Evolutionary conservation across 257 asterid species (phyloP), one percentile per base, ranked within the genome.

Genomic region (Penstemon newberryi): DNA sequence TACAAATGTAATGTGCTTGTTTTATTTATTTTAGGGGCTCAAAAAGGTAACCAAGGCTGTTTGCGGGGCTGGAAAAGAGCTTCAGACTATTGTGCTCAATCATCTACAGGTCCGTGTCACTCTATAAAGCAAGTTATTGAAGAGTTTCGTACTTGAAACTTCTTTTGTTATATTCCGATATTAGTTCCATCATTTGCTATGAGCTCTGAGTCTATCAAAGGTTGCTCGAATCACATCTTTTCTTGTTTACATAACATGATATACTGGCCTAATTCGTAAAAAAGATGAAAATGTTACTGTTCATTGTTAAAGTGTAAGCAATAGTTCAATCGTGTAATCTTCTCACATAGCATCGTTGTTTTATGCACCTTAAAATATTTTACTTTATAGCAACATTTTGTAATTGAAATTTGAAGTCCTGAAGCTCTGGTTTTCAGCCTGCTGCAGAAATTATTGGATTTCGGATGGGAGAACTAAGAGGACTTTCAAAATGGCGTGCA

Each of bases 401-500:
- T 67, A 42, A 7, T 58, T 57, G 61, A 75, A 62, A 66, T 67
- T 43, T 69, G 66, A 67, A 70, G 25, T 57, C 65, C 83, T 73
- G 53, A 78, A 73, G 62, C 77, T 74, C 56, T 77, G 67, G 54
- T 81, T 81, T 73, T 79, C 94, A 93, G 99, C 99, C 99, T 77
- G 97, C 99, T 78, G 96, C 95, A 72, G 99, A 94, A 85, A 94
- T 90, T 61, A 83, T 94, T 74, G 96, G 83, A 54, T 94, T 94
- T 69, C 84, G 96, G 78, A 72, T 94, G 82, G 99, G 99, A 82
- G 99, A 90, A 75, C 83, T 94, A 39, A 84, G 94, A 80, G 97
- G 96, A 62, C 95, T 91, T 79, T 90, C 96, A 73, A 91, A 77
- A 79, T 94, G 99, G 99, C 96, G 93, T 65, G 87, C 97, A 73